A percentile compares a stretch with the other conserved stretches of the same genome.
Conservation (phyloP, 805 yeast genomes). For the Ogataea sp. region DNA sequence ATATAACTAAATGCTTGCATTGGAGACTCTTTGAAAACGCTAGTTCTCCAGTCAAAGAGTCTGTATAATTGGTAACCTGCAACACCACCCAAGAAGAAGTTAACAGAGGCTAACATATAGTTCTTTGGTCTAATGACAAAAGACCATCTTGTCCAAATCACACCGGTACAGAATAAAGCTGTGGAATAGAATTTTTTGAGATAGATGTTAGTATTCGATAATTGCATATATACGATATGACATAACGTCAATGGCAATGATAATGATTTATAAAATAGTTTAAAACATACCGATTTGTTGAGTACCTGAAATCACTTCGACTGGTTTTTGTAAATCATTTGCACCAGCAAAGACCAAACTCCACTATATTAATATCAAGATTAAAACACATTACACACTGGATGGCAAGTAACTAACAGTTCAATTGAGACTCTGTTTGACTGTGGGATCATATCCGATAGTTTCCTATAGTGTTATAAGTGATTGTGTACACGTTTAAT, state of each 20-base stretch:
- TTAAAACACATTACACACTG: too few species aligned
- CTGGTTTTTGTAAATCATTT: constrained; percentile 82
- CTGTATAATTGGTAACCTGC: constrained; percentile 80
- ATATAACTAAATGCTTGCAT: constrained; percentile 52
- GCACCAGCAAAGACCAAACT: constrained; percentile 86
- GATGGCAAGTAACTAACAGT: too few species aligned
- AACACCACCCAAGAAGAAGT: constrained; percentile 85
- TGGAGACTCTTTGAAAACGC: constrained; percentile 50
- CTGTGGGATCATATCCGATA: too few species aligned
- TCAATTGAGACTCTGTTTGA: too few species aligned
- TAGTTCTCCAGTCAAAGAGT: constrained; percentile 56
- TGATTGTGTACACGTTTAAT: too few species aligned
- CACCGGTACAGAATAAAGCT: constrained; percentile 86
- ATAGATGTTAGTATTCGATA: too few species aligned
- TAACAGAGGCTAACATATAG: constrained; percentile 80
- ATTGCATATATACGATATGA: too few species aligned
- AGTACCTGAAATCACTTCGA: constrained; percentile 83
- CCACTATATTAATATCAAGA: constrained; percentile 45
- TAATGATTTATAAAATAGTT: too few species aligned
- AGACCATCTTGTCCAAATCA: constrained; percentile 98
- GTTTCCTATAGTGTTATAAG: too few species aligned
- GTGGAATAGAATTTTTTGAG: constrained; percentile 4
- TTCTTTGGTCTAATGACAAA: constrained; percentile 88
- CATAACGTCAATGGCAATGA: too few species aligned
- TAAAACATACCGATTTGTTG: constrained; percentile 51